These are phyloP conservation scores for Russula vinacea DNA, from an alignment of 768 basidiomycete genomes.

Conservation along the genomic window DNA sequence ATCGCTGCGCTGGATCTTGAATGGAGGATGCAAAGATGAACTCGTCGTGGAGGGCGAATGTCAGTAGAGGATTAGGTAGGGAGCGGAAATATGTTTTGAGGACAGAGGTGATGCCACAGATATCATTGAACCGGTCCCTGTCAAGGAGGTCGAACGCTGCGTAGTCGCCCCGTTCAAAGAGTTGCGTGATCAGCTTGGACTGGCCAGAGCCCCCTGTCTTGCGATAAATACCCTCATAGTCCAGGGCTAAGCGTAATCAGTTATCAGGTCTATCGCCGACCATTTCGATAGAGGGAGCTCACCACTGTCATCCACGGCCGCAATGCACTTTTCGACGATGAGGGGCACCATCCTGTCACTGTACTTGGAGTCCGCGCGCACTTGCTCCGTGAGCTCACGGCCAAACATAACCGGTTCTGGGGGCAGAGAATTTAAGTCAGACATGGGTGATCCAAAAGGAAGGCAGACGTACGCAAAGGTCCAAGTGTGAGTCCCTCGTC, in stretches of 20 bases:
- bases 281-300: constrained; percentile 32
- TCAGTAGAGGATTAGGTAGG: constrained; percentile 87
- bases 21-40: constrained; percentile 77
- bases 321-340: constrained; percentile 94
- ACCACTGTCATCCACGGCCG: constrained; percentile 88
- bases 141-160: constrained; percentile 84
- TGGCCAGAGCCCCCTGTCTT: constrained; percentile 94
- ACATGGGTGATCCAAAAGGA: background rate
- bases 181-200: constrained; percentile 87
- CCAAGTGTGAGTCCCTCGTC: constrained; percentile 12
- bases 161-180: constrained; percentile 94
- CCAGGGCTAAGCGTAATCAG: constrained; percentile 56
- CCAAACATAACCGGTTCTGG: constrained; percentile 91
- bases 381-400: constrained; percentile 81
- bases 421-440: constrained; percentile 27
- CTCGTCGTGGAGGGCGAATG: constrained; percentile 85
- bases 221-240: constrained; percentile 97
- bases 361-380: constrained; percentile 58
- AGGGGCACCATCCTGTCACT: constrained; percentile 69
- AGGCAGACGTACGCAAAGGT: constrained; percentile 16
- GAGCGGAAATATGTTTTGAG: constrained; percentile 94
- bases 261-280: background rate
- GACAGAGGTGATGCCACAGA: constrained; percentile 94
- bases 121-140: constrained; percentile 90
- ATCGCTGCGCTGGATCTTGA: constrained; percentile 59